Conservation (phyloP, 352 stramenopile species). For the Phytophthora pistaciae region DNA sequence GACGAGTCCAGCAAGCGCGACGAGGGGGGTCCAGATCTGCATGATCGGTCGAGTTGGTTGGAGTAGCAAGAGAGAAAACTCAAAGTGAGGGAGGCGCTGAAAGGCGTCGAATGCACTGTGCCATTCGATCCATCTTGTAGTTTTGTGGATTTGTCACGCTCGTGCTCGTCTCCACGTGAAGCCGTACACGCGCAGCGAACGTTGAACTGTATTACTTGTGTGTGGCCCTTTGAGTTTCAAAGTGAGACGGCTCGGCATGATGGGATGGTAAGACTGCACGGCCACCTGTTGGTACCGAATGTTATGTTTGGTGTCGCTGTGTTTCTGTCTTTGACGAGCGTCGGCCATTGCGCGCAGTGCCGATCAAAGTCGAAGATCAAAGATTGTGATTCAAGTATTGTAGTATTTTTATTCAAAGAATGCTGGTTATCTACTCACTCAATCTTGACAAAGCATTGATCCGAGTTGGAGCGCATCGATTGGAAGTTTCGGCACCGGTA, state of each 20-base stretch:
- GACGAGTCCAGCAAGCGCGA: conserved; percentile 6
- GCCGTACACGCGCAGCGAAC: not conserved
- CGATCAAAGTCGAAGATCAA: not conserved
- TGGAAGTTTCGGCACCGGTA: not conserved
- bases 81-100: conserved; percentile 15
- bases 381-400: not conserved
- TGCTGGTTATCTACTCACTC: not conserved
- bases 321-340: not conserved
- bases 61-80: conserved; percentile 6
- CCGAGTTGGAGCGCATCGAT: not conserved
- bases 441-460: not conserved
- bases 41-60: conserved; percentile 8
- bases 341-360: not conserved
- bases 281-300: not conserved
- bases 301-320: not conserved
- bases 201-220: not conserved
- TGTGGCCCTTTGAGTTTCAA: not conserved
- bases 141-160: not conserved
- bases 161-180: not conserved
- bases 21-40: conserved; percentile 15
- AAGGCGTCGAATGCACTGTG: too few species aligned
- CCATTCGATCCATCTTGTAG: not conserved
- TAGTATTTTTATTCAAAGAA: not conserved
- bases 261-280: not conserved
- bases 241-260: not conserved